phyloP scores from a whole-genome alignment of 2,329 filamentous ascomycete species.

The Cladophialophora yegresii region DNA sequence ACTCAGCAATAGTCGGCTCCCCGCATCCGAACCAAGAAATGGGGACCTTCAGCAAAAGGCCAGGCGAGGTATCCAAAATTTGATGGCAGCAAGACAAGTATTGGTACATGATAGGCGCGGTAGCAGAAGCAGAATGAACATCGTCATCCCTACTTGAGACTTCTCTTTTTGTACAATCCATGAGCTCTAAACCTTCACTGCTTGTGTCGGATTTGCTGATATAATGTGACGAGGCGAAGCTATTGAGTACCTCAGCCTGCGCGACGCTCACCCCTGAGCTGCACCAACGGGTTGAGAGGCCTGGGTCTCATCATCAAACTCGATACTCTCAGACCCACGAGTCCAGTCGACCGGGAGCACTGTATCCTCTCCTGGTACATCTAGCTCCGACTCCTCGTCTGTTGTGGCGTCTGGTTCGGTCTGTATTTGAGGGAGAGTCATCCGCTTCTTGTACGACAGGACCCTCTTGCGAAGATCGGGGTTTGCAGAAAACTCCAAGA shows the following conservation, averaged over 20 bases:
- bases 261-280: constrained; percentile 12
- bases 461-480: constrained; percentile 28
- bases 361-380: constrained; percentile 11
- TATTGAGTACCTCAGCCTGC: neutral
- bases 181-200: neutral
- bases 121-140: constrained; percentile 11
- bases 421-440: constrained; percentile 13
- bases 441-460: constrained; percentile 25
- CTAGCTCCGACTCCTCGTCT: constrained; percentile 1
- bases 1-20: constrained; percentile 21
- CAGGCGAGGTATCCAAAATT: neutral
- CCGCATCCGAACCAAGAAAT: neutral
- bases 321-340: constrained; percentile 9
- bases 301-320: constrained; percentile 16
- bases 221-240: neutral
- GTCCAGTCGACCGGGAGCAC: constrained; percentile 25
- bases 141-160: neutral
- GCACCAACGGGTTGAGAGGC: constrained; percentile 2
- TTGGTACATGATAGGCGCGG: constrained; percentile 9
- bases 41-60: neutral
- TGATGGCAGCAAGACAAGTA: neutral
- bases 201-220: neutral
- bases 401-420: constrained; percentile 6
- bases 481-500: constrained; percentile 59
- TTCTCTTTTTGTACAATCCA: neutral